A percentile compares a stretch with the other conserved stretches of the same genome.
These are phyloP conservation scores for Houttuynia cordata DNA, from an alignment of 164 flowering plant genomes.

Conservation along the genomic window DNA sequence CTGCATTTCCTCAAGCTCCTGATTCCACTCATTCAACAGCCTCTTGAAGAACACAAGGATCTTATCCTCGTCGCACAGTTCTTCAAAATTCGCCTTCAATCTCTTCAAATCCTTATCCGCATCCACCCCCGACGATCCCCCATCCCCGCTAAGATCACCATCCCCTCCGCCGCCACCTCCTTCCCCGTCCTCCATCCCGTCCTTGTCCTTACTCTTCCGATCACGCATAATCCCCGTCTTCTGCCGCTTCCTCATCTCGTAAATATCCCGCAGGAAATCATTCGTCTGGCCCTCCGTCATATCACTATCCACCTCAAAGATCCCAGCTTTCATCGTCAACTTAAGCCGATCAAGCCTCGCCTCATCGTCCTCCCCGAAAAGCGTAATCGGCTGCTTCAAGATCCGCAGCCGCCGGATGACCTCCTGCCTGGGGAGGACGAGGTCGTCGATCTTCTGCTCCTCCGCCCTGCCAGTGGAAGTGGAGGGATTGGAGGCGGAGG, in stretches of 20 bases:
- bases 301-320: constrained; percentile 85
- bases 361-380: constrained; percentile 87
- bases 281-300: constrained; percentile 98
- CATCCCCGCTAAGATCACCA: constrained; percentile 65
- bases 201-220: constrained; percentile 36
- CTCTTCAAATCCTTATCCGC: constrained; percentile 66
- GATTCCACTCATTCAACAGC: constrained; percentile 92
- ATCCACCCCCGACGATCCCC: constrained; percentile 56
- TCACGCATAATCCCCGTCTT: constrained; percentile 70
- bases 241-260: constrained; percentile 84
- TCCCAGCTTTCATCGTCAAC: constrained; percentile 57
- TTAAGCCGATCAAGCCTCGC: constrained; percentile 76
- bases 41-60: constrained; percentile 67
- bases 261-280: constrained; percentile 83
- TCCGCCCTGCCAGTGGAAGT: constrained; percentile 20
- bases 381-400: constrained; percentile 82
- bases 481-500: constrained; percentile 4
- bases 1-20: constrained; percentile 66
- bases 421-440: constrained; percentile 68
- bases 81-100: constrained; percentile 78
- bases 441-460: constrained; percentile 71
- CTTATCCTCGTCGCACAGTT: constrained; percentile 90
- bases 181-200: constrained; percentile 27
- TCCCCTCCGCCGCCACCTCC: constrained; percentile 35
- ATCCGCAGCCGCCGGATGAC: constrained; percentile 83